These are phyloP conservation scores for Cryptococcus sp. DNA, from an alignment of 1,284 basidiomycete species.

Conservation along the genomic window DNA sequence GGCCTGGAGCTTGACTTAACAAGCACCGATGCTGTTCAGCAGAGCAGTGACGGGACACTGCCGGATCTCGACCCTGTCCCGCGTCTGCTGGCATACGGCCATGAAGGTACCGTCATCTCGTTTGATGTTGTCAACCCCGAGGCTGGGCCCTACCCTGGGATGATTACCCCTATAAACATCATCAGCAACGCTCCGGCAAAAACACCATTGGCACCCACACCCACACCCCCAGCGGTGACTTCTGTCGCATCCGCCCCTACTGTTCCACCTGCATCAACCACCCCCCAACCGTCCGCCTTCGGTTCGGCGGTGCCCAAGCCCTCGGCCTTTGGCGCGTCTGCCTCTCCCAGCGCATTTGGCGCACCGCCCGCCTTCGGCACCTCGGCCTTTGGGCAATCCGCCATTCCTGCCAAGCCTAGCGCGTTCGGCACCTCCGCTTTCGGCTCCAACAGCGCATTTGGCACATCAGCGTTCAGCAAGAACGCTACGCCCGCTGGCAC, in stretches of 20 bases:
- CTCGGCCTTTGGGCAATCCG: conserved; percentile 16
- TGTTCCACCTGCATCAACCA: background rate
- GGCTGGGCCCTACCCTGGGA: conserved; percentile 49
- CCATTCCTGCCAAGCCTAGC: background rate
- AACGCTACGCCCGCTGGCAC: conserved; percentile 4
- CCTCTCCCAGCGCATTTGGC: conserved; percentile 8
- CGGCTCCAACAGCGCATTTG: background rate
- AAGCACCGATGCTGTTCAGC: conserved; percentile 45
- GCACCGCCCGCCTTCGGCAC: conserved; percentile 21
- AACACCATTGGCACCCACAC: background rate
- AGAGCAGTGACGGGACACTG: conserved; percentile 50
- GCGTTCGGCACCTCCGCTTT: background rate
- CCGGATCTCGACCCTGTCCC: conserved; percentile 52
- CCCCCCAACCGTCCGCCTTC: conserved; percentile 2
- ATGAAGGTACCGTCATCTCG: conserved; percentile 53
- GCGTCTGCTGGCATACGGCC: conserved; percentile 53
- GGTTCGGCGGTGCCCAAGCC: background rate
- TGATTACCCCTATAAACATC: conserved; percentile 35
- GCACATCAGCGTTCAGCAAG: background rate
- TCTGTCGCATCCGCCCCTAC: conserved; percentile 5
- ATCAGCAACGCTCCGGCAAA: background rate
- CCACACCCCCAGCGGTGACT: conserved; percentile 5
- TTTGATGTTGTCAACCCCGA: conserved; percentile 53
- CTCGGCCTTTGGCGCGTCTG: conserved; percentile 18
- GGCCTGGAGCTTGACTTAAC: conserved; percentile 55